Base-by-base conservation (phyloP, 2,329 filamentous ascomycete species). In the Aspergillus viridinutans region DNA sequence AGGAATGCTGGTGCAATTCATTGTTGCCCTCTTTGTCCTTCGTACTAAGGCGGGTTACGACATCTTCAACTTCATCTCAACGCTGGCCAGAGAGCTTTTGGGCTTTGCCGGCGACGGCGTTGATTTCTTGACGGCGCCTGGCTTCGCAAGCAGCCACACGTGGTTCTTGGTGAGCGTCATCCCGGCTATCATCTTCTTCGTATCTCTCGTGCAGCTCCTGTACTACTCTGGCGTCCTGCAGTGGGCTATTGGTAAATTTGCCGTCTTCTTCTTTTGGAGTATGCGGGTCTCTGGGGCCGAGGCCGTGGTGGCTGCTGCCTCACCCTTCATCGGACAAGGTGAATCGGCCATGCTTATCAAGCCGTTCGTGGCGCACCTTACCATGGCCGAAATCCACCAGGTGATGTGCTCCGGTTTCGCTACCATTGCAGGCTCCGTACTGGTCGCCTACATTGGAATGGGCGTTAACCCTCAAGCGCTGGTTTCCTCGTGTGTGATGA, bases 151-250 rank as follows among this genome's bases (percentile, higher is more conserved):
- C 78, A 3, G 80, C 1, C 69, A 70, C n/a, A 51, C 67, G 3
- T 91, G 83, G 83, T 96, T 96, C 83, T 80, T 96, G 61, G 81
- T 88, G 51, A 79, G 81, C 51, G 91, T 96, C 60, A 82, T 95
- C n/a, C 91, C 92, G 0, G 87, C 92, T 67, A 95, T 97, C 75
- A 90, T 96, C 78, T 97, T 96, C 85, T 96, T 97, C 84, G 89
- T 96, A 57, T 86, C 92, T 1, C 81, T 96, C n/a, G 90, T 96
- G 26, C 90, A 95, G 75, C 84, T 96, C 14, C 76, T 95, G 47
- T 95, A 90, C 79, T 89, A 92, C 79, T 81, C 86, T 65, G 89
- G 89, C 2, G 80, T 92, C 61, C 78, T 96, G 53, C 92, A 96
- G 76, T 96, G 92, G 92, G 90, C 92, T 75, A 85, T 96, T 69